These are phyloP conservation scores for Nakaseomyces kungkrabaensis DNA, from an alignment of 1,139 yeast species.

Conservation along the genomic window DNA sequence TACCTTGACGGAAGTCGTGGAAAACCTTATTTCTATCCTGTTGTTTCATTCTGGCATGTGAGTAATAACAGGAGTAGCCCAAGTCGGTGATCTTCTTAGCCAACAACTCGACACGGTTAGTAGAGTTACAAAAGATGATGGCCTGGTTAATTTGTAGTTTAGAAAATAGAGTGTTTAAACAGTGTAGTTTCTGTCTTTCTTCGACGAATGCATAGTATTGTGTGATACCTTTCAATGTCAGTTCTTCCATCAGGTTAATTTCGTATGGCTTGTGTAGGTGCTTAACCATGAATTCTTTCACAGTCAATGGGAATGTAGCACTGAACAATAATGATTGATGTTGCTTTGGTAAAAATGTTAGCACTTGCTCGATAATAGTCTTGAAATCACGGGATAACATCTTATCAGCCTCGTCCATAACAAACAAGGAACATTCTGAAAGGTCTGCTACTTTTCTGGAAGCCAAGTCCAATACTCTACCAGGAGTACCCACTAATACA, in stretches of 20 bases:
- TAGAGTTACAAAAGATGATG: conserved; percentile 92
- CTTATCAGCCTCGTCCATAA: conserved; percentile 99
- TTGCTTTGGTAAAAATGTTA: conserved; percentile 65
- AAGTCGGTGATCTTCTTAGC: conserved; percentile 94
- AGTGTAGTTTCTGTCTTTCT: conserved; percentile 90
- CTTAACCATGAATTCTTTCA: conserved; percentile 84
- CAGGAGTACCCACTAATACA: conserved; percentile 88
- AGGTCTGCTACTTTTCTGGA: conserved; percentile 80
- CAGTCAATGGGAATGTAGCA: conserved; percentile 94
- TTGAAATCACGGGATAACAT: conserved; percentile 89
- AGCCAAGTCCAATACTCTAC: conserved; percentile 92
- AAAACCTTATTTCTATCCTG: conserved; percentile 94
- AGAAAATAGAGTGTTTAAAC: conserved; percentile 88
- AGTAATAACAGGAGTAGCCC: conserved; percentile 93
- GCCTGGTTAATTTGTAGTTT: conserved; percentile 93
- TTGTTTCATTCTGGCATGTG: conserved; percentile 97
- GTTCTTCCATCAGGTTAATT: conserved; percentile 94
- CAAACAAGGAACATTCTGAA: conserved; percentile 76
- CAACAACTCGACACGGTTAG: conserved; percentile 87
- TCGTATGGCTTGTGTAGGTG: conserved; percentile 90
- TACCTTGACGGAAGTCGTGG: conserved; percentile 98
- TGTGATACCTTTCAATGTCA: conserved; percentile 90
- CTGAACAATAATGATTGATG: conserved; percentile 86
- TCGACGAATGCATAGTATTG: conserved; percentile 97
- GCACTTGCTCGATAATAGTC: conserved; percentile 77